A percentile compares a stretch with the other conserved stretches of the same genome.
Conservation (phyloP, 345 rosid species). For the Cardiospermum halicacabum region DNA sequence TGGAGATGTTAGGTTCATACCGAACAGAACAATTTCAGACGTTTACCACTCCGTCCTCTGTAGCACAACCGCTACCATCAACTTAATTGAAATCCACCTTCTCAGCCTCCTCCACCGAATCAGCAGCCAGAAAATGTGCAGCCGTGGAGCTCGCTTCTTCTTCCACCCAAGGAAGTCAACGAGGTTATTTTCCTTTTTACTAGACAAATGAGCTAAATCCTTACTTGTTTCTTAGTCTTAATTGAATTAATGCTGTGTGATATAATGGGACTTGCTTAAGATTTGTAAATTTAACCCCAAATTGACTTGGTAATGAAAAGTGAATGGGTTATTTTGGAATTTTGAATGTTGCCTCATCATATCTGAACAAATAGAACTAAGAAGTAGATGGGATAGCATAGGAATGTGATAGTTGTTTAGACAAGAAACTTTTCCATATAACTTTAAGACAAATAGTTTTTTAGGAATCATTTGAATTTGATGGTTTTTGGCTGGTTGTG, state of each 20-base stretch:
- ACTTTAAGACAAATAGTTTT: not conserved
- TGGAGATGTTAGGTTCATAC: not conserved
- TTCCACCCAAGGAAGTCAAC: conserved; percentile 67
- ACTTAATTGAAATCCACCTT: conserved; percentile 24
- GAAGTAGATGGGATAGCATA: too few relatives aligned
- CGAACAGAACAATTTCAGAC: not conserved
- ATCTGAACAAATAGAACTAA: too few relatives aligned
- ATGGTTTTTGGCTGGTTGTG: too few relatives aligned
- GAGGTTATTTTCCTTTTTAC: conserved; percentile 39
- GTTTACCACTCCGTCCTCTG: not conserved
- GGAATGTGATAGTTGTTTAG: too few relatives aligned
- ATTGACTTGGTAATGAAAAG: too few relatives aligned
- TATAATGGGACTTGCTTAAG: too few relatives aligned
- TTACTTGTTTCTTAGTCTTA: not conserved
- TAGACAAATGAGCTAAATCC: not conserved
- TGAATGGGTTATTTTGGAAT: not conserved
- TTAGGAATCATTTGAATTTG: too few relatives aligned
- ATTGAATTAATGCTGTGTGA: too few relatives aligned
- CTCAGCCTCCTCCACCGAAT: conserved; percentile 57
- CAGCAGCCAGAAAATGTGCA: conserved; percentile 56
- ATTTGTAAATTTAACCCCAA: too few relatives aligned
- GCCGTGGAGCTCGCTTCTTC: conserved; percentile 62
- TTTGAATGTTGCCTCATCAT: too few relatives aligned
- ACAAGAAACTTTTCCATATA: too few relatives aligned
- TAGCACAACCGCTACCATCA: not conserved